Percentiles rank a stretch among this genome's conserved stretches.
These are phyloP conservation scores for Penicillium olsonii DNA, from an alignment of 2,329 filamentous ascomycete species.

Conservation along the genomic window DNA sequence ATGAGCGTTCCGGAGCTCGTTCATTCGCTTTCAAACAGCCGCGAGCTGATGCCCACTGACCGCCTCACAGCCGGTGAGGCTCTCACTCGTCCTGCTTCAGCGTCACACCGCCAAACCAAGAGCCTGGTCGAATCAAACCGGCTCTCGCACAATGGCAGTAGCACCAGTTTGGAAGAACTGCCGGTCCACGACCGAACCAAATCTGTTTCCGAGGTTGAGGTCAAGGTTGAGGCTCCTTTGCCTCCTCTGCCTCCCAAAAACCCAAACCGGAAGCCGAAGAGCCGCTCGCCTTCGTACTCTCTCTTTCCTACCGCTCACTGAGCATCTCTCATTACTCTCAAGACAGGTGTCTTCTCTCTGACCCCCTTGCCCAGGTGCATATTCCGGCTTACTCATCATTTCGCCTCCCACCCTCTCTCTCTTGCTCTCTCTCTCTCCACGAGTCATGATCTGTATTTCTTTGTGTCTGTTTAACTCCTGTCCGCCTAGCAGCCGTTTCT, in stretches of 20 bases:
- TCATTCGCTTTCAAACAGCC: constrained; percentile 43
- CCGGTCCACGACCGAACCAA: constrained; percentile 39
- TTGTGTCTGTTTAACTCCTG: constrained; percentile 20
- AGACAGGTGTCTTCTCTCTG: constrained; percentile 15
- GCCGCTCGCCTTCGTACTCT: constrained; percentile 46
- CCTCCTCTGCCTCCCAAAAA: constrained; percentile 31
- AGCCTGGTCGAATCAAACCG: constrained; percentile 39
- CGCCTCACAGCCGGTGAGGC: constrained; percentile 24
- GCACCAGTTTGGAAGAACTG: constrained; percentile 25
- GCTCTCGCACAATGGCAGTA: constrained; percentile 30
- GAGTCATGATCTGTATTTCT: constrained; percentile 18
- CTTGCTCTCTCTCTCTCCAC: constrained; percentile 6
- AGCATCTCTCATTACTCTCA: constrained; percentile 8
- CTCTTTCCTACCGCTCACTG: constrained; percentile 37
- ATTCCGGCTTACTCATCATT: constrained; percentile 8
- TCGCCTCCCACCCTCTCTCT: neutral
- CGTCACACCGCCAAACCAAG: constrained; percentile 37
- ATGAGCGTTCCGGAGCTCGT: constrained; percentile 49
- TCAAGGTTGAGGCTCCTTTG: constrained; percentile 23
- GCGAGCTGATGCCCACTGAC: constrained; percentile 36
- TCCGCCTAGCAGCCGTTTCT: constrained; percentile 20
- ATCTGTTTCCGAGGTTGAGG: constrained; percentile 38
- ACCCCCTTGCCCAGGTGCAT: constrained; percentile 19
- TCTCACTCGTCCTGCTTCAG: constrained; percentile 24
- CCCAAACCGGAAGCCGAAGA: constrained; percentile 33